These are phyloP conservation scores for Darksidea phi DNA, from an alignment of 495 filamentous ascomycete genomes.

Conservation along the genomic window DNA sequence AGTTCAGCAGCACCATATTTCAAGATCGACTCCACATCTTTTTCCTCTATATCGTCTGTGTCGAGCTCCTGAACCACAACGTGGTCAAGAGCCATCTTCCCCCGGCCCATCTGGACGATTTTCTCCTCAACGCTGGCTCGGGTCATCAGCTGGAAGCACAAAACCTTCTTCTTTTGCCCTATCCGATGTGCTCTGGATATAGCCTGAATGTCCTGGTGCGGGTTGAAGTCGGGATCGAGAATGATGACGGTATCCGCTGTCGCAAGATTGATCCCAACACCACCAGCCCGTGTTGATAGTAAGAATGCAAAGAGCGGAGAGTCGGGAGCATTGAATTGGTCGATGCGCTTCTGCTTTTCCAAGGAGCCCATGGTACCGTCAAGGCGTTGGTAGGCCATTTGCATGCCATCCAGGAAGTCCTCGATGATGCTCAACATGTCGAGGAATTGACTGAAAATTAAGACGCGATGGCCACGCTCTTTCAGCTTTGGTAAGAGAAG, in stretches of 20 bases:
- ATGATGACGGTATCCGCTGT: constrained; percentile 98
- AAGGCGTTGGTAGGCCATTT: constrained; percentile 69
- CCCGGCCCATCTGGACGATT: constrained; percentile 92
- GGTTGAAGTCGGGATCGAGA: constrained; percentile 96
- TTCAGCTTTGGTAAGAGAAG: constrained; percentile 87
- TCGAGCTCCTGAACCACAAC: constrained; percentile 89
- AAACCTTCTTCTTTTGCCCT: constrained; percentile 90
- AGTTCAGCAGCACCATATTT: constrained; percentile 83
- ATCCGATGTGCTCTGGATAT: constrained; percentile 92
- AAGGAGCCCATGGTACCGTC: constrained; percentile 78
- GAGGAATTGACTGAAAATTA: constrained; percentile 96
- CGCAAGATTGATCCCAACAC: constrained; percentile 96
- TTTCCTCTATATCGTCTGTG: constrained; percentile 66
- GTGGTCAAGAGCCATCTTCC: constrained; percentile 92
- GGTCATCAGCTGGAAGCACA: constrained; percentile 92
- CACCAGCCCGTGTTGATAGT: constrained; percentile 88
- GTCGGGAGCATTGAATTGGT: constrained; percentile 82
- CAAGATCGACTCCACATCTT: constrained; percentile 85
- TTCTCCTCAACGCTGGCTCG: constrained; percentile 87
- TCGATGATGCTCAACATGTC: constrained; percentile 85
- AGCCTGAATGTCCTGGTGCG: constrained; percentile 96
- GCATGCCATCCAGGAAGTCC: constrained; percentile 77
- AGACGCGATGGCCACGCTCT: constrained; percentile 83
- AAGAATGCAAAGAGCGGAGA: constrained; percentile 85
- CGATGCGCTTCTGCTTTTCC: constrained; percentile 90